Evolutionary conservation across 1,284 basidiomycete genomes (phyloP), one percentile per base, ranked within the genome.

Genomic region (Baeospora myosura): DNA sequence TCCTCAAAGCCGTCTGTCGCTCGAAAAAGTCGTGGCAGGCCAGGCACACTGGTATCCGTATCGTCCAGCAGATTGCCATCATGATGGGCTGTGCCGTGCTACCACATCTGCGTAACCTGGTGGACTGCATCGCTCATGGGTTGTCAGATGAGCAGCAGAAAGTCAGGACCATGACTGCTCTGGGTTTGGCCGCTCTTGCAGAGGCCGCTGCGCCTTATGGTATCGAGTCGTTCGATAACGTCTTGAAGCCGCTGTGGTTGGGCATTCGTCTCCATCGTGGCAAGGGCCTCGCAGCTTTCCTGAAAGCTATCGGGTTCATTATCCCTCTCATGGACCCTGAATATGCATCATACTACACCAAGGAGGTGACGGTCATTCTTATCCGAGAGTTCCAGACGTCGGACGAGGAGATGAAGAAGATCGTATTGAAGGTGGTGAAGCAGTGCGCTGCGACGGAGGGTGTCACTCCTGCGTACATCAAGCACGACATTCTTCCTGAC

Each of bases 81-180:
- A 97, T 98, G 93, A 98, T 98, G 93, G 95, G 96, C 16, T 98
- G 95, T 56, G 96, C 95, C n/a, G 88, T 98, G 25, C 76, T 98
- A 3, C 96, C 96, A 12, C 96, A 98, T 63, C 73, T 99, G 34
- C 88, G 93, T 45, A 98, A 96, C 57, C 75, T 98, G 25, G 95
- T 98, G 31, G 91, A 97, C 51, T 94, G 94, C 51, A 92, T 98
- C 42, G 92, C 93, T 1, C 90, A 95, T 53, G 96, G 96, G 17
- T 72, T 98, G 34, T 83, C 91, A 36, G 96, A 99, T 57, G 96
- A 99, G 53, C 95, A 99, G 65, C 95, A 98, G 63, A 98, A 98
- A 61, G 96, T 99, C 42, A 77, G 94, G 52, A 98, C 96, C 2
- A 98, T 98, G 96, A 98, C 96, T 6, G 96, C 96, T 0, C 72